Percentiles rank a stretch among this genome's conserved stretches.
Evolutionary conservation across 352 stramenopile genomes (phyloP).

Genomic region (Phytophthora multivora): DNA sequence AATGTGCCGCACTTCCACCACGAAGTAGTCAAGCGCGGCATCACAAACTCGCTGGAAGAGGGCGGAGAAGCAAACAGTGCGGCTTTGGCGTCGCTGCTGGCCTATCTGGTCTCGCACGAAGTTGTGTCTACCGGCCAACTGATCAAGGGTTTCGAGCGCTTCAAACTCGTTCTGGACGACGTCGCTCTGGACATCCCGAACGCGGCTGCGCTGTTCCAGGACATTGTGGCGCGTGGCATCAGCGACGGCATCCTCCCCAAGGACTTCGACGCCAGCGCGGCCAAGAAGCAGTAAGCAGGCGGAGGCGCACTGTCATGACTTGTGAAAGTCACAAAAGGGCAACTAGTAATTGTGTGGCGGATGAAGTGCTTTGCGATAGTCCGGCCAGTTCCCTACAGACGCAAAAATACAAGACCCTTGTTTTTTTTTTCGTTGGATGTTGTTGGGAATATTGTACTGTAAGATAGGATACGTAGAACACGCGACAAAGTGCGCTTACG

Average conservation of each 20-base stretch:
- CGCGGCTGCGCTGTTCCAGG: slow-evolving; percentile 50
- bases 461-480: slow-evolving; percentile 1
- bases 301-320: not conserved
- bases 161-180: slow-evolving; percentile 70
- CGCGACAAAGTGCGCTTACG: slow-evolving; percentile 15
- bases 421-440: too few species aligned
- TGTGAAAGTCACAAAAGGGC: not conserved
- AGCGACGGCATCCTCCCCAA: slow-evolving; percentile 51
- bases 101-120: slow-evolving; percentile 73
- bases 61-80: slow-evolving; percentile 49
- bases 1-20: slow-evolving; percentile 97
- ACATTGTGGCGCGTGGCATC: slow-evolving; percentile 47
- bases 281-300: slow-evolving; percentile 38
- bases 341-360: slow-evolving; percentile 4
- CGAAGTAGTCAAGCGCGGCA: slow-evolving; percentile 92
- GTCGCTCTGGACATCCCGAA: slow-evolving; percentile 75
- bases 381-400: slow-evolving; percentile 11
- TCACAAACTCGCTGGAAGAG: slow-evolving; percentile 62
- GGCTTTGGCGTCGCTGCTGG: slow-evolving; percentile 78
- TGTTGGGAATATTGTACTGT: slow-evolving; percentile 22
- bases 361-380: too few species aligned
- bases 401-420: slow-evolving; percentile 30
- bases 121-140: slow-evolving; percentile 67
- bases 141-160: slow-evolving; percentile 83
- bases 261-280: slow-evolving; percentile 50